phyloP scores from a whole-genome alignment of 2,329 filamentous ascomycete species.

The Penicillium sp. region DNA sequence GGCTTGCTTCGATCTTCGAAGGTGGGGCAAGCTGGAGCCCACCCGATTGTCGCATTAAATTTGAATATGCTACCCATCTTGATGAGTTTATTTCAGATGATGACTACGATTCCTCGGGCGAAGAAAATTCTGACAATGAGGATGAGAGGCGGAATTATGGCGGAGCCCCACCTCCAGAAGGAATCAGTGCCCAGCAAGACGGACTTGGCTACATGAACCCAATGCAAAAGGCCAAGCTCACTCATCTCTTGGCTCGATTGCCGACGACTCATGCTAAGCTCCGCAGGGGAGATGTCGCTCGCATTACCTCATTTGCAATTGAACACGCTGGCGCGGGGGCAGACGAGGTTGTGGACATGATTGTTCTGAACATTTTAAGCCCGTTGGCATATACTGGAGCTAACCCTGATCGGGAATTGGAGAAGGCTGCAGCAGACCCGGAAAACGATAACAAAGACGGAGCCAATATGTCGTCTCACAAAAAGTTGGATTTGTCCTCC shows the following conservation, averaged over 20 bases:
- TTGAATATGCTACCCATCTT: constrained; percentile 75
- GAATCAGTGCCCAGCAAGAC: constrained; percentile 36
- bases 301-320: constrained; percentile 85
- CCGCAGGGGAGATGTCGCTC: constrained; percentile 80
- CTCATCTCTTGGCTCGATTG: constrained; percentile 78
- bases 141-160: constrained; percentile 45
- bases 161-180: constrained; percentile 44
- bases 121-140: constrained; percentile 63
- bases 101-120: constrained; percentile 84
- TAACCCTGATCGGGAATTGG: constrained; percentile 55
- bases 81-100: constrained; percentile 80
- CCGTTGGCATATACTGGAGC: constrained; percentile 74
- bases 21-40: constrained; percentile 74
- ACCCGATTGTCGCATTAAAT: constrained; percentile 71
- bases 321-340: constrained; percentile 80
- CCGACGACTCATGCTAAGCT: constrained; percentile 74
- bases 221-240: constrained; percentile 78
- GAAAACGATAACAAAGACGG: constrained; percentile 41
- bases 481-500: constrained; percentile 65
- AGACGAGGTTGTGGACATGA: constrained; percentile 87
- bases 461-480: constrained; percentile 30
- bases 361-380: constrained; percentile 76
- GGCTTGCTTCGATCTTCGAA: constrained; percentile 64
- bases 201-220: constrained; percentile 74
- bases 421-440: constrained; percentile 28